These are phyloP conservation scores for Fusarium tanahbumbuense DNA, from an alignment of 2,329 filamentous ascomycete species.

Conservation along the genomic window DNA sequence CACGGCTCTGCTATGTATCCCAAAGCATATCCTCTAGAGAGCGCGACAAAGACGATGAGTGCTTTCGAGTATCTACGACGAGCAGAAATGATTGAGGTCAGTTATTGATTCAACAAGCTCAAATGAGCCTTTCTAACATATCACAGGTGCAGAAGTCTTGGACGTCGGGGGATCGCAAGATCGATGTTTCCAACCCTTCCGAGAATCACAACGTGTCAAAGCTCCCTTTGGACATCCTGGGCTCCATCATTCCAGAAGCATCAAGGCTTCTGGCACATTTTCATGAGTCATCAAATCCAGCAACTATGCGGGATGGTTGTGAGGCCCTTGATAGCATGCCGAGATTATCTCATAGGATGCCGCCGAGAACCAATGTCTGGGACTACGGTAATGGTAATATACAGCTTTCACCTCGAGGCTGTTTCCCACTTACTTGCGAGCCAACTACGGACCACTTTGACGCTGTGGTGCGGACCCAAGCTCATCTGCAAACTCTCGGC, in stretches of 20 bases:
- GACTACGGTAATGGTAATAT: conserved; percentile 16
- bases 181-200: neutral
- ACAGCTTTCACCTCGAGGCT: conserved; percentile 19
- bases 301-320: neutral
- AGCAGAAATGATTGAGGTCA: conserved; percentile 27
- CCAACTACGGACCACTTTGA: conserved; percentile 24
- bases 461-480: conserved; percentile 27
- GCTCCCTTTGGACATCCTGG: neutral
- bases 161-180: conserved; percentile 8
- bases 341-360: neutral
- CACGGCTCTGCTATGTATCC: conserved; percentile 18
- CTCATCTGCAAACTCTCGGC: conserved; percentile 14
- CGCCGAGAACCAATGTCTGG: conserved; percentile 23
- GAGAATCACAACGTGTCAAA: neutral
- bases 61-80: conserved; percentile 33
- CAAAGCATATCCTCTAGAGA: conserved; percentile 8
- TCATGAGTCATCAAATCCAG: neutral
- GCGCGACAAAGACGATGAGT: conserved; percentile 23
- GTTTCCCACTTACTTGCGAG: conserved; percentile 26
- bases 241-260: neutral
- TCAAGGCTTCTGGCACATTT: neutral
- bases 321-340: too few species aligned
- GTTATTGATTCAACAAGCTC: neutral
- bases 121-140: neutral
- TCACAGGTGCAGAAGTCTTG: conserved; percentile 30